Percentiles rank a stretch among this genome's conserved stretches.
Conservation (phyloP, 805 yeast genomes). For the Nakazawaea laoshanensis region DNA sequence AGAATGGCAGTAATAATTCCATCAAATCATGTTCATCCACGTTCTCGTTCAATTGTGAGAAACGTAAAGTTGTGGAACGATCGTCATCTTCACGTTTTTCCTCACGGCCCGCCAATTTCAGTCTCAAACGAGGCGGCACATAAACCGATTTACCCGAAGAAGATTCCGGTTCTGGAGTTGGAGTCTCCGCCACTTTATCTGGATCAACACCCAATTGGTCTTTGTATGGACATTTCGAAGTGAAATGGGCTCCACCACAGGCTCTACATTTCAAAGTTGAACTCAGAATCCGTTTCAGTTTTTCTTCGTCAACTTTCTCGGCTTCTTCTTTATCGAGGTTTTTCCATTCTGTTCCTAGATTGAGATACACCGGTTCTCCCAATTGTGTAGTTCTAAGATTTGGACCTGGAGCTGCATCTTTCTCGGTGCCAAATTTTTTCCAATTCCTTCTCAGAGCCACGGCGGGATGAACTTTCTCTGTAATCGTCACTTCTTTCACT, state of each 20-base stretch:
- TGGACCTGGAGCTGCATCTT: constrained; percentile 69
- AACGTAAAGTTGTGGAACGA: constrained; percentile 70
- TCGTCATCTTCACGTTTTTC: constrained; percentile 62
- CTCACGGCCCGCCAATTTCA: constrained; percentile 28
- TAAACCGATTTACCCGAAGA: constrained; percentile 31
- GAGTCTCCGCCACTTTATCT: constrained; percentile 19
- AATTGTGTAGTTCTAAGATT: constrained; percentile 81
- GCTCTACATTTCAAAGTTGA: constrained; percentile 63
- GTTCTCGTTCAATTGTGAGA: constrained; percentile 81
- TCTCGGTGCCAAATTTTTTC: constrained; percentile 83
- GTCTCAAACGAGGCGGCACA: constrained; percentile 56
- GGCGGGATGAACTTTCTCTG: constrained; percentile 73
- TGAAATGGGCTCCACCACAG: constrained; percentile 92
- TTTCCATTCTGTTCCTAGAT: constrained; percentile 71
- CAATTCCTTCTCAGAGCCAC: constrained; percentile 87
- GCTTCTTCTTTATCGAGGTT: constrained; percentile 69
- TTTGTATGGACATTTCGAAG: constrained; percentile 92
- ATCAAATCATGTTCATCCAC: constrained; percentile 79
- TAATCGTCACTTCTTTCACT: constrained; percentile 66
- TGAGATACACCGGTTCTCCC: constrained; percentile 75
- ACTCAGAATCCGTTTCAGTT: constrained; percentile 32
- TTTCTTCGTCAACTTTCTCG: constrained; percentile 33
- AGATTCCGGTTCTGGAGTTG: constrained; percentile 13
- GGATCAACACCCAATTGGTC: constrained; percentile 63
- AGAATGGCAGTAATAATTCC: constrained; percentile 63